These are phyloP conservation scores for Eimeria acervulina DNA, from an alignment of 169 alveolate species.

Conservation along the genomic window DNA sequence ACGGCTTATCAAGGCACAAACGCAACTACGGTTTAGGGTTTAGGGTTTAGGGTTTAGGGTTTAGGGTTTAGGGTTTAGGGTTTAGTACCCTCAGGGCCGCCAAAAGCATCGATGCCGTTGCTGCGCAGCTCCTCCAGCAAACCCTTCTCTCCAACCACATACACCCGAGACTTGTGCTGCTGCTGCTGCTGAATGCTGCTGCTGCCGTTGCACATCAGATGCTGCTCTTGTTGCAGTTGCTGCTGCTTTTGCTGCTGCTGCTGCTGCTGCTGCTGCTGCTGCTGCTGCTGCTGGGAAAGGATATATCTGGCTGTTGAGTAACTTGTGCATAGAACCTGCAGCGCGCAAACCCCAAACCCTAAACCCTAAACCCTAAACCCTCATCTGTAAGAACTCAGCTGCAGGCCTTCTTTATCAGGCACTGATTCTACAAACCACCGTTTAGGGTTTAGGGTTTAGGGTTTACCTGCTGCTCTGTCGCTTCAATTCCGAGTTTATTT, in stretches of 20 bases:
- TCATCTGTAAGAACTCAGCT: neutral
- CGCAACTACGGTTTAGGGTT: neutral
- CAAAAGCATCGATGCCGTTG: conserved; percentile 62
- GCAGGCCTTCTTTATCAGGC: neutral
- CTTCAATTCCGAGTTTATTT: conserved; percentile 82
- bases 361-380: conserved; percentile 42
- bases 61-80: conserved; percentile 30
- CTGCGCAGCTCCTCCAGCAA: conserved; percentile 57
- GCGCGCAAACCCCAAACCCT: conserved; percentile 43
- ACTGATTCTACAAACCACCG: neutral
- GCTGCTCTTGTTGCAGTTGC: conserved; percentile 5
- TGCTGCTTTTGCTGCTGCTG: conserved; percentile 37
- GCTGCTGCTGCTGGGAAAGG: neutral
- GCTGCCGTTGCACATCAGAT: neutral
- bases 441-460: neutral
- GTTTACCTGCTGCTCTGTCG: conserved; percentile 62
- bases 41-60: conserved; percentile 36
- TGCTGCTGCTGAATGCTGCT: conserved; percentile 27
- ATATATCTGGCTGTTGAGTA: conserved; percentile 33
- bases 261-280: conserved; percentile 41
- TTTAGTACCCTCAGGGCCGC: conserved; percentile 52
- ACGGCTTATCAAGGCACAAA: neutral
- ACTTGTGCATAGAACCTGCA: conserved; percentile 71
- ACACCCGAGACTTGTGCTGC: neutral
- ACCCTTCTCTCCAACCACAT: conserved; percentile 75